These are phyloP conservation scores for Amphirosellinia nigrospora DNA, from an alignment of 495 filamentous ascomycete genomes.

Conservation along the genomic window DNA sequence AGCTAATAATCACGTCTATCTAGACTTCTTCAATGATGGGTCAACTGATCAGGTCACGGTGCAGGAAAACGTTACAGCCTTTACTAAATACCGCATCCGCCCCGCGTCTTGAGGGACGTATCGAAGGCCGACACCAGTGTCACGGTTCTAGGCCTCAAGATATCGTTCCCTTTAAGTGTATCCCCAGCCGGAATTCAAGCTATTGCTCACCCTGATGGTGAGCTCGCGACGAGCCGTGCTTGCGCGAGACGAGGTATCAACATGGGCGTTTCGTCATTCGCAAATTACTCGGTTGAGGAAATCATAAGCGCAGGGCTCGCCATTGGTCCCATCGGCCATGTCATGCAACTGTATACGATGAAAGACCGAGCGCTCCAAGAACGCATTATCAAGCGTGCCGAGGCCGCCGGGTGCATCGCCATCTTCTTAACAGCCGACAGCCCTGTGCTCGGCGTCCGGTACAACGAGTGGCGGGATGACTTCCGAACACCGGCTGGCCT, in stretches of 20 bases:
- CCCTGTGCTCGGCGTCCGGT: conserved; percentile 41
- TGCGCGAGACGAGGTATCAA: conserved; percentile 48
- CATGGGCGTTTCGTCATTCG: conserved; percentile 45
- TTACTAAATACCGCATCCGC: conserved; percentile 54
- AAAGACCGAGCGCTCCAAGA: conserved; percentile 44
- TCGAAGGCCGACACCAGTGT: conserved; percentile 4
- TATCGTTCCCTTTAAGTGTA: conserved; percentile 16
- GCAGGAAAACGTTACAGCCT: conserved; percentile 41
- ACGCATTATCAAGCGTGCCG: conserved; percentile 45
- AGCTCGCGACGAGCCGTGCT: conserved; percentile 54
- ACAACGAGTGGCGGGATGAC: conserved; percentile 51
- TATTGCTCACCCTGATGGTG: conserved; percentile 50
- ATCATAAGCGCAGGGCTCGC: conserved; percentile 9
- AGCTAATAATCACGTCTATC: background rate
- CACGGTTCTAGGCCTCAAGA: conserved; percentile 20
- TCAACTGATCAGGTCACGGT: conserved; percentile 54
- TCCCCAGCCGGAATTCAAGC: conserved; percentile 45
- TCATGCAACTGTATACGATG: conserved; percentile 52
- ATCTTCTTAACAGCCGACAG: conserved; percentile 48
- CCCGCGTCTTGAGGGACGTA: conserved; percentile 47
- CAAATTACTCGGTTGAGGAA: conserved; percentile 13
- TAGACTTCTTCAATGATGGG: conserved; percentile 57
- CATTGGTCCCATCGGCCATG: conserved; percentile 37
- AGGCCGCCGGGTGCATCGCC: conserved; percentile 45
- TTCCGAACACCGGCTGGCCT: conserved; percentile 18